Evolutionary conservation across 352 stramenopile genomes (phyloP).

Genomic region (Phytophthora pinifolia): DNA sequence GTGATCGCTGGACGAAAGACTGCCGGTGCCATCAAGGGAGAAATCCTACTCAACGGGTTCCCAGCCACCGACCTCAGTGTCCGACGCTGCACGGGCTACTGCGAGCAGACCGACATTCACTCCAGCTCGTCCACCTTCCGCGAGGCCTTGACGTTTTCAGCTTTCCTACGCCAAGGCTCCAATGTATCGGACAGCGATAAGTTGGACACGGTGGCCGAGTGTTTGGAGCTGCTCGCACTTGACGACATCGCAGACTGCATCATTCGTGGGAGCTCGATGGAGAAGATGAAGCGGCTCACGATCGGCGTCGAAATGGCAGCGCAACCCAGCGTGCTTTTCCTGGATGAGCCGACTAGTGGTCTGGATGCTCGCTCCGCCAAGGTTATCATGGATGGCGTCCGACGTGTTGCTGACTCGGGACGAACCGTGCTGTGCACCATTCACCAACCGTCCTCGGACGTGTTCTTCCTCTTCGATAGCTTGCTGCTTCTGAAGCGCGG

Average conservation of each 20-base stretch:
- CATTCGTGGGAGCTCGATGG: conserved; percentile 25
- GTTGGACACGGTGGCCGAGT: conserved; percentile 32
- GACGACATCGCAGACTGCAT: conserved; percentile 27
- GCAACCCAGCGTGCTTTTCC: conserved; percentile 76
- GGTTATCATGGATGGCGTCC: conserved; percentile 63
- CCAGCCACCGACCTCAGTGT: conserved; percentile 47
- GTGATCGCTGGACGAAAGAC: conserved; percentile 47
- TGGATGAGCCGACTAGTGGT: conserved; percentile 58
- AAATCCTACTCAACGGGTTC: conserved; percentile 63
- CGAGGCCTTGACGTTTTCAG: conserved; percentile 59
- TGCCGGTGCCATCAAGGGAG: conserved; percentile 72
- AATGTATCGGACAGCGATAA: conserved; percentile 31
- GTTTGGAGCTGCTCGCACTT: conserved; percentile 35
- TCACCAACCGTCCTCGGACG: conserved; percentile 86
- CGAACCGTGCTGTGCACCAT: conserved; percentile 90
- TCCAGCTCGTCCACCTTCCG: conserved; percentile 5
- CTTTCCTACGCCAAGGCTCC: conserved; percentile 52
- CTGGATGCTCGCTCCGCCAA: conserved; percentile 44
- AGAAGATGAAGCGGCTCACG: conserved; percentile 41
- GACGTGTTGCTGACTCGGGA: conserved; percentile 79
- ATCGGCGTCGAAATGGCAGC: conserved; percentile 89
- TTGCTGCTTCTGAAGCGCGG: conserved; percentile 80
- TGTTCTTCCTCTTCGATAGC: conserved; percentile 90
- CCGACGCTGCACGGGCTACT: conserved; percentile 17
- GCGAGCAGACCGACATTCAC: conserved; percentile 9